phyloP scores from a whole-genome alignment of 768 basidiomycete species.

The Termitomyces sp. region DNA sequence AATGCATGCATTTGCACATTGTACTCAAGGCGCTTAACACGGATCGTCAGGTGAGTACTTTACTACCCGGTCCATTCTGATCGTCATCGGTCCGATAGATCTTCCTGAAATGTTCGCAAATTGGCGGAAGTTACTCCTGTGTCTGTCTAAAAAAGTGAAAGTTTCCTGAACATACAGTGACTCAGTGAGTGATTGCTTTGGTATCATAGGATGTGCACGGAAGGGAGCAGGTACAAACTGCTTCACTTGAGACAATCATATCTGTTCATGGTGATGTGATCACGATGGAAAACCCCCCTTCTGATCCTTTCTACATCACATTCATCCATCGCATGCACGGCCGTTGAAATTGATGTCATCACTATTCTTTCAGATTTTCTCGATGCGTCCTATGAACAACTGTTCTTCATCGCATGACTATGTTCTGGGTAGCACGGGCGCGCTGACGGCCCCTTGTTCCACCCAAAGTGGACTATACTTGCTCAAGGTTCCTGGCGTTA shows the following conservation, averaged over 20 bases:
- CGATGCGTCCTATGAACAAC: neutral
- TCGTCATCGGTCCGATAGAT: neutral
- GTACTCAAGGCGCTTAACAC: neutral
- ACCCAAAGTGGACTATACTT: neutral
- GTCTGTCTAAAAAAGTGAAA: neutral
- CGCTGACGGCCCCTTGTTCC: conserved; percentile 8
- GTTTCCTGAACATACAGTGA: neutral
- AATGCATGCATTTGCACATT: neutral
- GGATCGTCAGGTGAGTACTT: conserved; percentile 1
- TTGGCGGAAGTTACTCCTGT: neutral
- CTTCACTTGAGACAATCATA: neutral
- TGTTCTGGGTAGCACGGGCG: conserved; percentile 12
- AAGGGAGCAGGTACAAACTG: neutral
- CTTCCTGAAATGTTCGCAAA: neutral
- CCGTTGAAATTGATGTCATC: neutral
- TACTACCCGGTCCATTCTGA: neutral
- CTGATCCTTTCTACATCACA: neutral
- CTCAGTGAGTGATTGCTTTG: too few relatives aligned
- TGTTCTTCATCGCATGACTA: neutral
- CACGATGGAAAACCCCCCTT: neutral
- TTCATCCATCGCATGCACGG: neutral
- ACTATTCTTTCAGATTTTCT: neutral
- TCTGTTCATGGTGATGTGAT: neutral
- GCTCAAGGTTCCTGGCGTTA: neutral
- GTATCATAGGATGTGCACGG: neutral